phyloP scores from a whole-genome alignment of 306 rosid genomes.

The Vigna radiata region DNA sequence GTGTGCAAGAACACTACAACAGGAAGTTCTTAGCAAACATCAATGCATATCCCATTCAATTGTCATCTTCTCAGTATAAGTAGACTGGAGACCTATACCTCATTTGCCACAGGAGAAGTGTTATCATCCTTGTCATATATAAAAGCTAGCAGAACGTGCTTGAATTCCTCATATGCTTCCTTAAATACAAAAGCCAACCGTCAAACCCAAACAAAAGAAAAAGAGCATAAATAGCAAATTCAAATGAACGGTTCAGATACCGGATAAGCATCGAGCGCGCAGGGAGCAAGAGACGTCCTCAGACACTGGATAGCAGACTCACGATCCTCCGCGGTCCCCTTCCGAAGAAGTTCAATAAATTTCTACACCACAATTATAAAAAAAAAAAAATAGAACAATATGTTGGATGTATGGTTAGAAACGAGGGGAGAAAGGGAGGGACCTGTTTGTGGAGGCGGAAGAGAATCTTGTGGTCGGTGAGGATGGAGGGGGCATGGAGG shows the following conservation, averaged over 20 bases:
- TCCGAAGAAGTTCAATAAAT: slow-evolving; percentile 93
- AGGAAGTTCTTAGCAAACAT: not conserved
- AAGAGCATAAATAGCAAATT: not conserved
- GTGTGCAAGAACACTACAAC: not conserved
- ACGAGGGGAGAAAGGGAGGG: not conserved
- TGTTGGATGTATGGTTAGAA: not conserved
- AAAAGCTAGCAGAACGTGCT: slow-evolving; percentile 94
- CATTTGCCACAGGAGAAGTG: slow-evolving; percentile 85
- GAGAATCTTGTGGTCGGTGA: slow-evolving; percentile 84
- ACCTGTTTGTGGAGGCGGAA: slow-evolving; percentile 98
- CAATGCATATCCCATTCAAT: slow-evolving; percentile 13
- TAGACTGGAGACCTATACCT: slow-evolving; percentile 59
- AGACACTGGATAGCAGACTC: slow-evolving; percentile 84
- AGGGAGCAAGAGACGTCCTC: slow-evolving; percentile 90
- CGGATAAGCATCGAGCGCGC: slow-evolving; percentile 98
- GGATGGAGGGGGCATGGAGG: slow-evolving; percentile 81
- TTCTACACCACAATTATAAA: slow-evolving; percentile 51
- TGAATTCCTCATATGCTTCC: slow-evolving; percentile 99
- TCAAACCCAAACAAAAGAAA: slow-evolving; percentile 44
- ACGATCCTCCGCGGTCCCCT: slow-evolving; percentile 77
- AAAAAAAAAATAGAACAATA: not conserved
- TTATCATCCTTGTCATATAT: slow-evolving; percentile 88
- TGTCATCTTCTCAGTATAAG: slow-evolving; percentile 3
- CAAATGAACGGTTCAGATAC: slow-evolving; percentile 49
- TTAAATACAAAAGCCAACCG: slow-evolving; percentile 59